A percentile compares a stretch with the other conserved stretches of the same genome.
phyloP scores from a whole-genome alignment of 257 asterid genomes.

The Lithospermum erythrorhizon region DNA sequence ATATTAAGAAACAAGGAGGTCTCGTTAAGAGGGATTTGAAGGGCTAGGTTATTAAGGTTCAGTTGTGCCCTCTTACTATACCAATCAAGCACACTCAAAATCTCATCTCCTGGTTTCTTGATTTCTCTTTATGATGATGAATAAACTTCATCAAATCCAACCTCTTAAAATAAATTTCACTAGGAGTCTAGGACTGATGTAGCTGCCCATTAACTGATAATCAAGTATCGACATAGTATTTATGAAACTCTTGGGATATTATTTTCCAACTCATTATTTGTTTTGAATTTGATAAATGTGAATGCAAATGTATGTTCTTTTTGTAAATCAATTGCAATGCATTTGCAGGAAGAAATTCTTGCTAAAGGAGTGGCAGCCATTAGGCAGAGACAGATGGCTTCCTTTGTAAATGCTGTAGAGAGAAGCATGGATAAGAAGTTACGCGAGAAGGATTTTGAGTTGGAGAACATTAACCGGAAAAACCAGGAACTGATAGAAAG shows the following conservation, averaged over 20 bases:
- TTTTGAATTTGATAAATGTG: not conserved
- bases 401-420: slow-evolving; percentile 43
- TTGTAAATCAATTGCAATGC: slow-evolving; percentile 1
- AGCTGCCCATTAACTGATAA: too few relatives aligned
- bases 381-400: slow-evolving; percentile 59
- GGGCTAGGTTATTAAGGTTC: not conserved
- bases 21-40: too few relatives aligned
- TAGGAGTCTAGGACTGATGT: not conserved
- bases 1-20: too few relatives aligned
- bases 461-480: slow-evolving; percentile 47
- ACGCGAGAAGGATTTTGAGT: slow-evolving; percentile 54
- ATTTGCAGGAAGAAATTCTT: slow-evolving; percentile 53
- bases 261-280: not conserved
- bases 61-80: not conserved
- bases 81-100: not conserved
- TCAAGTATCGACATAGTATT: not conserved
- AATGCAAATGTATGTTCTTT: not conserved
- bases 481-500: slow-evolving; percentile 63
- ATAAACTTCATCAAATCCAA: not conserved
- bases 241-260: not conserved
- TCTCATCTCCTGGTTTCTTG: not conserved
- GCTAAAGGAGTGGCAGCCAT: slow-evolving; percentile 50
- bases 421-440: slow-evolving; percentile 36
- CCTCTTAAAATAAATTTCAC: not conserved
- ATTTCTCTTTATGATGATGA: not conserved